phyloP scores from a whole-genome alignment of 768 basidiomycete genomes.

The Boletus coccyginus region DNA sequence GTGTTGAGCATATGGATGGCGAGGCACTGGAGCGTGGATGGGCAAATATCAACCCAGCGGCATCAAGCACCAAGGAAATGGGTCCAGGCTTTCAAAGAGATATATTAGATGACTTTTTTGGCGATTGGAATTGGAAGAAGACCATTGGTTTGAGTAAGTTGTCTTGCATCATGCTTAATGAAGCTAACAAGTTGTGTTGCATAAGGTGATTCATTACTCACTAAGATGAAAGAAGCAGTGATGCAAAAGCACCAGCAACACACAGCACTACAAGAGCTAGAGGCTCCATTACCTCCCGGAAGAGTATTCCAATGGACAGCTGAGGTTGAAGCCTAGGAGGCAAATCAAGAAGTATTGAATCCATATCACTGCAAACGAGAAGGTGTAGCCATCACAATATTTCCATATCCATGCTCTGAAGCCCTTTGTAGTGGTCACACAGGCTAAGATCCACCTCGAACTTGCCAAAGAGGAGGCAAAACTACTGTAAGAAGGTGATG shows the following conservation, averaged over 20 bases:
- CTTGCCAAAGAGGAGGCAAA: neutral
- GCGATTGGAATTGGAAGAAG: constrained; percentile 37
- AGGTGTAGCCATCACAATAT: neutral
- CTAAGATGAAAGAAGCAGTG: neutral
- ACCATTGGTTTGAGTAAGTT: neutral
- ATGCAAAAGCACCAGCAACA: too few relatives aligned
- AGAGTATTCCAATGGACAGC: too few relatives aligned
- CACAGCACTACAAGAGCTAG: too few relatives aligned
- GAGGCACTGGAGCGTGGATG: too few relatives aligned
- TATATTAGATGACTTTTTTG: constrained; percentile 34
- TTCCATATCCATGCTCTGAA: neutral
- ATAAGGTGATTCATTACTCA: neutral
- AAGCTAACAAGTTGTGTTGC: too few relatives aligned
- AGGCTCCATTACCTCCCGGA: too few relatives aligned
- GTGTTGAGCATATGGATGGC: too few relatives aligned
- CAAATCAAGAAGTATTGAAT: neutral
- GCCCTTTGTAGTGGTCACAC: neutral
- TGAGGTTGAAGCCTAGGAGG: neutral
- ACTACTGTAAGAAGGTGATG: neutral
- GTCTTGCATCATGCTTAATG: neutral
- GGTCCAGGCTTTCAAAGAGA: constrained; percentile 7
- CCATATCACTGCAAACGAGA: neutral
- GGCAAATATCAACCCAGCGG: too few relatives aligned
- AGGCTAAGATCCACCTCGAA: neutral
- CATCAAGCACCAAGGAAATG: too few relatives aligned